Evolutionary conservation across 106 monocot genomes (phyloP).

Genomic region (Triglochin maritima): DNA sequence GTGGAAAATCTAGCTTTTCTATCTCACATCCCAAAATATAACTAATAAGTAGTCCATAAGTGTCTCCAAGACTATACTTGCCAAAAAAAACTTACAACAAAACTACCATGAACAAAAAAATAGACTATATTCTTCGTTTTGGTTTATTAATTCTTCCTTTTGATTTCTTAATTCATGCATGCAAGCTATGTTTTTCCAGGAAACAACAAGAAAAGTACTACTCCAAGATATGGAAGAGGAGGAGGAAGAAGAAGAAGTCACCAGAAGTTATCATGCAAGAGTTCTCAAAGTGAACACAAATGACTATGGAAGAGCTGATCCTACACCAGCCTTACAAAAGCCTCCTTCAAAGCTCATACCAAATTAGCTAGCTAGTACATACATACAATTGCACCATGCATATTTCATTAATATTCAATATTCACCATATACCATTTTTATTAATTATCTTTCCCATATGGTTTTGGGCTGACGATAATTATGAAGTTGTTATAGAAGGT

Average conservation of each 20-base stretch:
- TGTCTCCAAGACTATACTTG: neutral
- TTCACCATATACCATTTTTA: too few species aligned
- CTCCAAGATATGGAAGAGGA: neutral
- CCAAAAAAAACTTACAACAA: neutral
- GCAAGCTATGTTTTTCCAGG: constrained; percentile 3
- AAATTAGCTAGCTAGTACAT: constrained; percentile 10
- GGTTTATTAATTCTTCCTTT: too few species aligned
- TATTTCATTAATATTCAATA: too few species aligned
- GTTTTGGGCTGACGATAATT: too few species aligned
- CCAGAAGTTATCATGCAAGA: constrained; percentile 19
- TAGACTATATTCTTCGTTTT: neutral
- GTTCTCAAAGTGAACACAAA: constrained; percentile 51
- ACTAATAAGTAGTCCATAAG: too few species aligned
- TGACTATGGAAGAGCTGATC: constrained; percentile 59
- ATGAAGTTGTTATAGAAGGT: too few species aligned
- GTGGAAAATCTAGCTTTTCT: too few species aligned
- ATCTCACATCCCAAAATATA: too few species aligned
- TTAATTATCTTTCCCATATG: too few species aligned
- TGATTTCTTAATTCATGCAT: neutral
- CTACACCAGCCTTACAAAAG: constrained; percentile 51
- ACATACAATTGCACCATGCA: too few species aligned
- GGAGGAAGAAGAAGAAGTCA: neutral
- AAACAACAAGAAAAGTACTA: constrained; percentile 4
- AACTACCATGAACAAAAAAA: neutral
- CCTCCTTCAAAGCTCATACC: constrained; percentile 83